Conservation (phyloP, 192 early-diverging fungal genomes). For the Radiomyces spectabilis region DNA sequence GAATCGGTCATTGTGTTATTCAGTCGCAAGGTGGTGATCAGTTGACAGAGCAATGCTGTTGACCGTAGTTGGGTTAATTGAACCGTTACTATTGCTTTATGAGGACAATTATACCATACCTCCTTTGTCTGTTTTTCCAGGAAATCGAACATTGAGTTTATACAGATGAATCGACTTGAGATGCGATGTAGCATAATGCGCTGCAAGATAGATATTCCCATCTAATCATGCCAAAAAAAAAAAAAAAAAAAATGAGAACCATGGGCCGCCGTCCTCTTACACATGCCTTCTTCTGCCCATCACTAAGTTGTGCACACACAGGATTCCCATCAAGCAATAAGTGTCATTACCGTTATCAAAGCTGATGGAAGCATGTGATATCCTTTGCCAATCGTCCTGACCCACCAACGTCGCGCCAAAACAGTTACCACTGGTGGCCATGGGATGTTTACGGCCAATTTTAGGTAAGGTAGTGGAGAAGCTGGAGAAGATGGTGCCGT, state of each 20-base stretch:
- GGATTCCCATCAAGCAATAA: neutral
- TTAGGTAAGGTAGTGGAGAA: slow-evolving; percentile 22
- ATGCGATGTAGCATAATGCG: slow-evolving; percentile 13
- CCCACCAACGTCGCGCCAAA: slow-evolving; percentile 16
- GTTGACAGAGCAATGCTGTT: neutral
- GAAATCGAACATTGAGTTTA: slow-evolving; percentile 16
- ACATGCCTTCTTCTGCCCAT: neutral
- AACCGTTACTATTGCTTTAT: no score
- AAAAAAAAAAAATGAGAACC: neutral
- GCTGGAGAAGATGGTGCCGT: slow-evolving; percentile 15
- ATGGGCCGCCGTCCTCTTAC: no score
- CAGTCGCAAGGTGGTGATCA: neutral
- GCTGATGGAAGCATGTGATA: slow-evolving; percentile 24
- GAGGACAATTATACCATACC: slow-evolving; percentile 4
- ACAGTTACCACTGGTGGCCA: slow-evolving; percentile 6
- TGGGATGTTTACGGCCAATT: slow-evolving; percentile 7
- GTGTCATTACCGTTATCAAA: slow-evolving; percentile 15
- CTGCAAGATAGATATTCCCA: slow-evolving; percentile 17
- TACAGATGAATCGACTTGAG: slow-evolving; percentile 20
- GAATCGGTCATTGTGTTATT: neutral
- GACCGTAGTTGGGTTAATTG: no score
- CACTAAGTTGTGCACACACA: no score
- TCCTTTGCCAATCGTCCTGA: slow-evolving; percentile 19
- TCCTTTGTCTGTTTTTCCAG: slow-evolving; percentile 12
- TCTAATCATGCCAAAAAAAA: neutral